Evolutionary conservation across 306 rosid species (phyloP).

Genomic region (Trichosanthes truncata): DNA sequence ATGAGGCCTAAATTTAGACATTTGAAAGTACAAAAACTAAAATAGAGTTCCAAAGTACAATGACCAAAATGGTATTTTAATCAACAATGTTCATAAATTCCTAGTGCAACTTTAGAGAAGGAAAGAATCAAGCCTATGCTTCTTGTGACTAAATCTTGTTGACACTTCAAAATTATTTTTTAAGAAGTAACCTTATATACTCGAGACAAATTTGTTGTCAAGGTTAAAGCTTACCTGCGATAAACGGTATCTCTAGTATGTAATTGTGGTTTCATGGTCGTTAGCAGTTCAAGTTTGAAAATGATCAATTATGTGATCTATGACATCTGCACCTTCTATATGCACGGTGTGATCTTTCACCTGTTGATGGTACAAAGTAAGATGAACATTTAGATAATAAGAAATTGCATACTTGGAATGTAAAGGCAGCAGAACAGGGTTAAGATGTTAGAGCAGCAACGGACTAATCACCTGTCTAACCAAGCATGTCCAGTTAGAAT

Average conservation of each 20-base stretch:
- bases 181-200: neutral
- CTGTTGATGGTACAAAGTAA: constrained; percentile 22
- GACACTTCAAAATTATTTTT: neutral
- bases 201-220: neutral
- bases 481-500: neutral
- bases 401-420: neutral
- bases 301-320: constrained; percentile 80
- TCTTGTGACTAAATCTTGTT: neutral
- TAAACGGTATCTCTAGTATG: neutral
- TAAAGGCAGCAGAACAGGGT: neutral
- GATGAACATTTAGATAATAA: neutral
- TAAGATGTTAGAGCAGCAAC: neutral
- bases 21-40: no score
- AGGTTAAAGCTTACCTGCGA: constrained; percentile 11
- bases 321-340: constrained; percentile 91
- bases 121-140: neutral
- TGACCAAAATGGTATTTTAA: no score
- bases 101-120: neutral
- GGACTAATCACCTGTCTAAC: neutral
- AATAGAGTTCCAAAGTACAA: no score
- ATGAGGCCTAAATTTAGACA: no score
- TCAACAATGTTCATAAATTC: neutral
- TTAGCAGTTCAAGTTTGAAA: constrained; percentile 36
- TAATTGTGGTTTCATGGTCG: neutral
- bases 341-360: constrained; percentile 65